Evolutionary conservation across 192 early-diverging fungal genomes (phyloP).

Genomic region (Coemansia asiatica): DNA sequence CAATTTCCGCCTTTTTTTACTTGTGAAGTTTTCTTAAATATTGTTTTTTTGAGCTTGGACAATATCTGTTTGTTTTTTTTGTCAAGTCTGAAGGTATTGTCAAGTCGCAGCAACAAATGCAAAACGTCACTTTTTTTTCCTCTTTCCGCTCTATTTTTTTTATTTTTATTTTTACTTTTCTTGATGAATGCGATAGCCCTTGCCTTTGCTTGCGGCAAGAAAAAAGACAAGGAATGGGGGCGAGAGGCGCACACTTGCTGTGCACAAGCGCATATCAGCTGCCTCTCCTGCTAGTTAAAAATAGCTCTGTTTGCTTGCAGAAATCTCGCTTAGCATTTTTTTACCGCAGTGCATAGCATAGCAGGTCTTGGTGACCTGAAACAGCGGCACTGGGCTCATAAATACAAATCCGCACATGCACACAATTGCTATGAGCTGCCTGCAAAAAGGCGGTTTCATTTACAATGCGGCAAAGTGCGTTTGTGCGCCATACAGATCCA

Average conservation of each 20-base stretch:
- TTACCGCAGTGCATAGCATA: not conserved
- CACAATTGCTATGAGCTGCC: not conserved
- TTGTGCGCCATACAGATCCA: slow-evolving; percentile 5
- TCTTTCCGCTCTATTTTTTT: no score
- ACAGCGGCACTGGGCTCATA: not conserved
- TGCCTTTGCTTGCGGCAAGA: not conserved
- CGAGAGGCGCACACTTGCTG: not conserved
- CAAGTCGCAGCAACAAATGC: no score
- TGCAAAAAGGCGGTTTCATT: not conserved
- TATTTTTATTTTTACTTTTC: not conserved
- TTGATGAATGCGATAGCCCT: not conserved
- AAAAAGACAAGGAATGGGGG: not conserved
- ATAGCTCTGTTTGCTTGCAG: not conserved
- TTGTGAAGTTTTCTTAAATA: not conserved
- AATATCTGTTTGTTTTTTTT: not conserved
- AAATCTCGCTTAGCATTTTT: not conserved
- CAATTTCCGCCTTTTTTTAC: not conserved
- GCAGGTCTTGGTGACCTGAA: not conserved
- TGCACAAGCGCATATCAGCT: not conserved
- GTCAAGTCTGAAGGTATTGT: no score
- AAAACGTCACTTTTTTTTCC: no score
- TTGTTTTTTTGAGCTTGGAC: not conserved
- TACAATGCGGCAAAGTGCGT: not conserved
- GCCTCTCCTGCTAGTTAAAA: not conserved
- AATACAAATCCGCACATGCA: no score